Base-by-base conservation (phyloP, 2,329 filamentous ascomycete genomes). In the Sclerotinia spermophila region DNA sequence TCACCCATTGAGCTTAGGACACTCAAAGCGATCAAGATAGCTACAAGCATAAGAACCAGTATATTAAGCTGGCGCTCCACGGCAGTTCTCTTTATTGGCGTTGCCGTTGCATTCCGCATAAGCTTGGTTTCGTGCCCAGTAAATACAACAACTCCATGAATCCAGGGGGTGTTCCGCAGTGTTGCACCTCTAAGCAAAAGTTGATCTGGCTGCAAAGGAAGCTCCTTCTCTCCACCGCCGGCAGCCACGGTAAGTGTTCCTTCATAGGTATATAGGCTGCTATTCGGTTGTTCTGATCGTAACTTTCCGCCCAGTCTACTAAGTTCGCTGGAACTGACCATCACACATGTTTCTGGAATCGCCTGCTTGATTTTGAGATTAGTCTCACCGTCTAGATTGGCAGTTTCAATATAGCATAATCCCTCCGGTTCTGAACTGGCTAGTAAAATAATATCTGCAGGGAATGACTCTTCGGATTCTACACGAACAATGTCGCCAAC, bases 351-450 rank as follows among this genome's bases (percentile, higher is more conserved):
- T 83, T 99, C 96, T 0, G 96, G 95, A 68, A 97, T 90, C 2
- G 90, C 95, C 83, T 99, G 96, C 83, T 99, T 99, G 83, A 99
- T 97, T 83, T 99, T 99, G 76, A 99, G 83, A 79, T 99, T 99
- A 30, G 96, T 99, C 82, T 99, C 96, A 76, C 96, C 96, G 77
- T 99, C 96, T 71, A 99, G 84, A 79, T 99, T 99, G 35, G 96
- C 95, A 2, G 96, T 99, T 82, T 99, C 96, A 79, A 99, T 98
- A 80, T 99, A 99, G 82, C 96, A 99, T 70, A 99, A 83, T 77
- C 96, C 96, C 83, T 99, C 96, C 1, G 96, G 96, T 80, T 99
- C 96, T 10, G 96, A 98, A 78, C 93, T 97, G 13, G 96, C 94
- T 70, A 99, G 84, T 38, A 99, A 85, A 6, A 98, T 93, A 74